Conservation (phyloP, 306 rosid species). For the Gastrolobium villosum region DNA sequence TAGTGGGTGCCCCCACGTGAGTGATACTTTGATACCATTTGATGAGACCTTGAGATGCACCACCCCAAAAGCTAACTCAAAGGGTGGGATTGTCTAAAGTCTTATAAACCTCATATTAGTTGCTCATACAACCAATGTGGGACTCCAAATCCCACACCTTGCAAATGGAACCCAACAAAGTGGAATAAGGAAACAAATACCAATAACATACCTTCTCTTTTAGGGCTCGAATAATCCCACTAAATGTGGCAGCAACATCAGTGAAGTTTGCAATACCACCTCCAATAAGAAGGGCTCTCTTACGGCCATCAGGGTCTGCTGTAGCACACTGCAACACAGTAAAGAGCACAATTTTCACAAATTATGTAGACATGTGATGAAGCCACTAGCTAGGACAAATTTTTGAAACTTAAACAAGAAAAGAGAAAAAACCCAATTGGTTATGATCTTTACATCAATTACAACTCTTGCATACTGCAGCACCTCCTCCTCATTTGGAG, state of each 20-base stretch:
- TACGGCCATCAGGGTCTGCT: constrained; percentile 83
- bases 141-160: too few species aligned
- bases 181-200: constrained; percentile 21
- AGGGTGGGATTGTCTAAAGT: too few species aligned
- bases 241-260: constrained; percentile 89
- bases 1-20: too few species aligned
- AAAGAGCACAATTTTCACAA: constrained; percentile 36
- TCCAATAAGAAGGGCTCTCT: constrained; percentile 90
- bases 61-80: too few species aligned
- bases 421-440: neutral
- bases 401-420: constrained; percentile 35
- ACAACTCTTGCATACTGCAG: constrained; percentile 92
- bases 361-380: constrained; percentile 8
- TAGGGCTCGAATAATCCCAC: constrained; percentile 80
- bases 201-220: constrained; percentile 70
- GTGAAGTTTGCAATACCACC: constrained; percentile 96
- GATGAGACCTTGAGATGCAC: too few species aligned
- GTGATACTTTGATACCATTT: too few species aligned
- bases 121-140: too few species aligned
- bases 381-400: constrained; percentile 5
- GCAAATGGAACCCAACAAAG: neutral
- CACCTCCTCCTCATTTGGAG: constrained; percentile 95
- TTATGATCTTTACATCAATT: constrained; percentile 69
- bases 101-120: too few species aligned
- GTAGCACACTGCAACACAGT: constrained; percentile 81